A percentile compares a stretch with the other conserved stretches of the same genome.
Evolutionary conservation across 2,329 filamentous ascomycete genomes (phyloP).

Genomic region (Simplicillium sp.): DNA sequence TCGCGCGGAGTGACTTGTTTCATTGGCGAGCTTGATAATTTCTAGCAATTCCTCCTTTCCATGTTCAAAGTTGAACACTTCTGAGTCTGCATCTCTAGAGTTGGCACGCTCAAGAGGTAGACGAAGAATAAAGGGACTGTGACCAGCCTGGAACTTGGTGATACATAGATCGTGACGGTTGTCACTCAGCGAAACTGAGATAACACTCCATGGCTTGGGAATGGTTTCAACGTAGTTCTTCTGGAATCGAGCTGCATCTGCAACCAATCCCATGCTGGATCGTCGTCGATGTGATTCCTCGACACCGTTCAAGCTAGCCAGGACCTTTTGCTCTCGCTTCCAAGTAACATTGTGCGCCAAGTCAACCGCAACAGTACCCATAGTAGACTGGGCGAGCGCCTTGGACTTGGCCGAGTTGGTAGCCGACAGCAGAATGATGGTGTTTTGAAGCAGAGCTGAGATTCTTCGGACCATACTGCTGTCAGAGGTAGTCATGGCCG

Average conservation of each 20-base stretch:
- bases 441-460: slow-evolving; percentile 54
- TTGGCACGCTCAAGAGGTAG: slow-evolving; percentile 77
- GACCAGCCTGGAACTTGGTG: slow-evolving; percentile 68
- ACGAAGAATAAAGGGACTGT: slow-evolving; percentile 76
- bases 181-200: slow-evolving; percentile 79
- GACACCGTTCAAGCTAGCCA: slow-evolving; percentile 9
- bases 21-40: slow-evolving; percentile 74
- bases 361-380: slow-evolving; percentile 57
- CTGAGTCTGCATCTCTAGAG: slow-evolving; percentile 66
- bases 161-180: slow-evolving; percentile 77
- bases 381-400: slow-evolving; percentile 38
- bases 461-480: slow-evolving; percentile 53
- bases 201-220: slow-evolving; percentile 70
- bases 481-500: slow-evolving; percentile 43
- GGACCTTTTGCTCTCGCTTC: slow-evolving; percentile 52
- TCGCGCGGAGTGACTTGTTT: slow-evolving; percentile 64
- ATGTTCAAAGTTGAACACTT: slow-evolving; percentile 75
- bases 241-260: slow-evolving; percentile 58
- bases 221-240: slow-evolving; percentile 78
- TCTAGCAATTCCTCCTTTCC: slow-evolving; percentile 72
- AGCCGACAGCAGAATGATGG: slow-evolving; percentile 56
- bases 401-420: slow-evolving; percentile 38
- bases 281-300: slow-evolving; percentile 20
- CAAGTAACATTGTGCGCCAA: slow-evolving; percentile 61
- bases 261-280: slow-evolving; percentile 34